phyloP scores from a whole-genome alignment of 2,329 filamentous ascomycete species.

The Aspergillus aculeatus region DNA sequence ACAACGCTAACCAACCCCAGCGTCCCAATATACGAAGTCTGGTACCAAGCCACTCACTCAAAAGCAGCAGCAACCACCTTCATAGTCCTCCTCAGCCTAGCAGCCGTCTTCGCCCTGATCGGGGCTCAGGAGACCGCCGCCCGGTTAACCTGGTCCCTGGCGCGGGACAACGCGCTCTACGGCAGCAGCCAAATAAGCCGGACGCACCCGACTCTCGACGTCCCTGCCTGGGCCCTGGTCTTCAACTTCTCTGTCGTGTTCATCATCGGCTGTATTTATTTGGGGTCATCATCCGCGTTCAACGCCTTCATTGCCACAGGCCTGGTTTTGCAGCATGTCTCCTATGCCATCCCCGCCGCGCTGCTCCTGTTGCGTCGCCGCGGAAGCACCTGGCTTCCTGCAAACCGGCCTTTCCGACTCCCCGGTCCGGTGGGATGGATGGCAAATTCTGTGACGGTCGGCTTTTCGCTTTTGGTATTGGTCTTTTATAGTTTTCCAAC shows the following conservation, averaged over 20 bases:
- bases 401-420: conserved; percentile 17
- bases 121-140: conserved; percentile 27
- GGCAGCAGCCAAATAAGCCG: conserved; percentile 13
- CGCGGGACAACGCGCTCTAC: conserved; percentile 24
- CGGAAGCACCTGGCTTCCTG: conserved; percentile 19
- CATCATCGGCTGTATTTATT: conserved; percentile 29
- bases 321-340: conserved; percentile 16
- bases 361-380: conserved; percentile 29
- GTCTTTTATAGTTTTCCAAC: conserved; percentile 35
- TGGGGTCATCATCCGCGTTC: conserved; percentile 28
- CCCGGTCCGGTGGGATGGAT: conserved; percentile 25
- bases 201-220: conserved; percentile 19
- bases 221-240: conserved; percentile 25
- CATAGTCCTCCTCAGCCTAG: not conserved
- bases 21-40: conserved; percentile 14
- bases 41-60: conserved; percentile 11
- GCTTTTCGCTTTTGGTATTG: conserved; percentile 24
- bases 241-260: conserved; percentile 22
- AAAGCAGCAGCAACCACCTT: conserved; percentile 7
- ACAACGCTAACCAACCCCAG: not conserved
- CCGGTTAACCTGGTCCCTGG: conserved; percentile 31
- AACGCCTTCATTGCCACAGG: conserved; percentile 28
- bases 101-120: conserved; percentile 19
- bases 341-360: conserved; percentile 29
- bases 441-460: conserved; percentile 26